phyloP scores from a whole-genome alignment of 495 filamentous ascomycete genomes.

The Podospora appendiculata region DNA sequence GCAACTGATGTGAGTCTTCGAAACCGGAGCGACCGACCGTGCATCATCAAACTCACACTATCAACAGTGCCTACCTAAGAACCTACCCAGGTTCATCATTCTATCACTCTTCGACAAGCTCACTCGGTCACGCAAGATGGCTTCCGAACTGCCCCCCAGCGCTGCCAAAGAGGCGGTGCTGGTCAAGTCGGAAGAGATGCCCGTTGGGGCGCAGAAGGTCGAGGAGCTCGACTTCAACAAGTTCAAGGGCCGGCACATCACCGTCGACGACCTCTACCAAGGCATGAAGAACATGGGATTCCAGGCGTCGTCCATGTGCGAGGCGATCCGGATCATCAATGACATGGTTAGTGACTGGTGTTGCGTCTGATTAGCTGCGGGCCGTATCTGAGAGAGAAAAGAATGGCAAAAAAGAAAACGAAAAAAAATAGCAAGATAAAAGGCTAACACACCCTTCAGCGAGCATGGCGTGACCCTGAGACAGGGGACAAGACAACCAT shows the following conservation, averaged over 20 bases:
- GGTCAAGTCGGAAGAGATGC: conserved; percentile 77
- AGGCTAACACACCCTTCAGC: conserved; percentile 35
- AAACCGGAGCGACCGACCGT: no score
- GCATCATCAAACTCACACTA: no score
- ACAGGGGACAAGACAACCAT: conserved; percentile 73
- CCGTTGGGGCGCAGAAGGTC: conserved; percentile 62
- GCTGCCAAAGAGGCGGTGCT: conserved; percentile 78
- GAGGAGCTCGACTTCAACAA: conserved; percentile 86
- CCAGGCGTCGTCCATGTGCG: conserved; percentile 77
- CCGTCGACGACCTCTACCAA: conserved; percentile 73
- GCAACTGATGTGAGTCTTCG: no score
- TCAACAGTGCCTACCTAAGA: no score
- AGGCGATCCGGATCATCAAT: conserved; percentile 83
- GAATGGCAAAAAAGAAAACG: neutral
- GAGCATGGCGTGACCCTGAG: conserved; percentile 67
- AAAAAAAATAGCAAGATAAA: neutral
- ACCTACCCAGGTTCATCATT: no score
- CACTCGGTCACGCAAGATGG: neutral
- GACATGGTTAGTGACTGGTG: conserved; percentile 72
- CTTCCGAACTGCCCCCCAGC: conserved; percentile 44
- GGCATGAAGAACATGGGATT: conserved; percentile 85
- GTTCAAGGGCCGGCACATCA: conserved; percentile 64
- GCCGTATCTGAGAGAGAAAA: neutral
- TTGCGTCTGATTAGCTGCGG: neutral
- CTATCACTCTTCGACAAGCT: neutral